Conservation (phyloP, 2,329 filamentous ascomycete species). For the Zasmidium cellare region DNA sequence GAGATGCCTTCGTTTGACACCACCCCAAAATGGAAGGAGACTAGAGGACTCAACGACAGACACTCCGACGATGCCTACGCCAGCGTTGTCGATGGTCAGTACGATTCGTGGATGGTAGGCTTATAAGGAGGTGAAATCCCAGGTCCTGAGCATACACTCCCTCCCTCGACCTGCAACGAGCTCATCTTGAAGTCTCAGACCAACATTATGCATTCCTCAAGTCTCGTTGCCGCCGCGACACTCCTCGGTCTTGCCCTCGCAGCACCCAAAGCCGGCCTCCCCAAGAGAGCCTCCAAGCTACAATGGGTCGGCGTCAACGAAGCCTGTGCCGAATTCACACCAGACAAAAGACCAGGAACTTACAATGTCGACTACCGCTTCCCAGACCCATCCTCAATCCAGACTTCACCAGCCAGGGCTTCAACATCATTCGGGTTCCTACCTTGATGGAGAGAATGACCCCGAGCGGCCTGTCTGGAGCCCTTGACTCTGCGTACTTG, state of each 20-base stretch:
- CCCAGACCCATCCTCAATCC: neutral
- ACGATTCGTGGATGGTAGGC: neutral
- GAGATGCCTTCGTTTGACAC: neutral
- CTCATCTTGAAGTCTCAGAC: neutral
- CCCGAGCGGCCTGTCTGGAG: neutral
- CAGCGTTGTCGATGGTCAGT: neutral
- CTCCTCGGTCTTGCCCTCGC: neutral
- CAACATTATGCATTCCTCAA: neutral
- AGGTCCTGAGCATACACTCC: neutral
- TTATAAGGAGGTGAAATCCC: neutral
- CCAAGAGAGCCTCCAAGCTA: neutral
- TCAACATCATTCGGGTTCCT: conserved; percentile 1
- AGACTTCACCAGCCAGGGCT: neutral
- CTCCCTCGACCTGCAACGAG: neutral
- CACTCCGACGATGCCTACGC: neutral
- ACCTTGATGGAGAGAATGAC: neutral
- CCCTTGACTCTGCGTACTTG: neutral
- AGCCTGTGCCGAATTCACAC: conserved; percentile 63
- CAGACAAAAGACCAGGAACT: conserved; percentile 56
- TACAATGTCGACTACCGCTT: conserved; percentile 1
- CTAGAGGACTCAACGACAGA: neutral
- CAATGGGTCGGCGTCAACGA: conserved; percentile 52
- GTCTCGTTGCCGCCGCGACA: neutral
- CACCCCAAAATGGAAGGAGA: neutral
- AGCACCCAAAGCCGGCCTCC: neutral